These are phyloP conservation scores for Tubosaeta brunneosetosa DNA, from an alignment of 768 basidiomycete genomes.

Conservation along the genomic window DNA sequence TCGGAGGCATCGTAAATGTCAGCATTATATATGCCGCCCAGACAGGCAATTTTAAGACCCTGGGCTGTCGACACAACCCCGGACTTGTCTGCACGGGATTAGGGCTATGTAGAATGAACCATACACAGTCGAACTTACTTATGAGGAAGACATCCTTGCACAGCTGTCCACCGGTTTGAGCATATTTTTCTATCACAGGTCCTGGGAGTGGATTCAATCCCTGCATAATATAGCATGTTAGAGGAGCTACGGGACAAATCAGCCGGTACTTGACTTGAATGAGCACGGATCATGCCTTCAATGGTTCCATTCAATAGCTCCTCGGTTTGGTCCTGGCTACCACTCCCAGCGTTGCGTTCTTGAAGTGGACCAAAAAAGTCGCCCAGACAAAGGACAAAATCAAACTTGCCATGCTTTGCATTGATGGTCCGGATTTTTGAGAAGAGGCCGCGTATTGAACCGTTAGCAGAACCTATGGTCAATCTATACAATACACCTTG, in stretches of 20 bases:
- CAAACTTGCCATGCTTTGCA: slow-evolving; percentile 90
- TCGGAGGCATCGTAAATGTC: slow-evolving; percentile 56
- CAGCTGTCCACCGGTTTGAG: slow-evolving; percentile 72
- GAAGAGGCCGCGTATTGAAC: slow-evolving; percentile 70
- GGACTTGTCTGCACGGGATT: slow-evolving; percentile 62
- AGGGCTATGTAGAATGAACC: not conserved
- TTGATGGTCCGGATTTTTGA: slow-evolving; percentile 80
- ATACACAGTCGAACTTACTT: slow-evolving; percentile 47
- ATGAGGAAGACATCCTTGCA: slow-evolving; percentile 80
- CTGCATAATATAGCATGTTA: slow-evolving; percentile 92
- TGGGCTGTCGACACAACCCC: slow-evolving; percentile 73
- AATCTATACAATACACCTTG: slow-evolving; percentile 37
- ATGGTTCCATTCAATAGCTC: slow-evolving; percentile 64
- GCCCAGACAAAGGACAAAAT: slow-evolving; percentile 75
- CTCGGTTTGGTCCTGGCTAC: slow-evolving; percentile 46
- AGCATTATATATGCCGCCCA: slow-evolving; percentile 73
- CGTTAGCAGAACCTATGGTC: slow-evolving; percentile 76
- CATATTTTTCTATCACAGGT: slow-evolving; percentile 68
- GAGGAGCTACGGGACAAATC: slow-evolving; percentile 53
- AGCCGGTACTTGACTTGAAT: not conserved
- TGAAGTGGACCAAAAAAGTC: slow-evolving; percentile 75
- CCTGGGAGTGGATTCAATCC: slow-evolving; percentile 74
- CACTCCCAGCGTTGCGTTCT: slow-evolving; percentile 25
- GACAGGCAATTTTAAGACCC: slow-evolving; percentile 78
- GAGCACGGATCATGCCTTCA: slow-evolving; percentile 45